phyloP scores from a whole-genome alignment of 2,329 filamentous ascomycete species.

The Beauveria sp. region DNA sequence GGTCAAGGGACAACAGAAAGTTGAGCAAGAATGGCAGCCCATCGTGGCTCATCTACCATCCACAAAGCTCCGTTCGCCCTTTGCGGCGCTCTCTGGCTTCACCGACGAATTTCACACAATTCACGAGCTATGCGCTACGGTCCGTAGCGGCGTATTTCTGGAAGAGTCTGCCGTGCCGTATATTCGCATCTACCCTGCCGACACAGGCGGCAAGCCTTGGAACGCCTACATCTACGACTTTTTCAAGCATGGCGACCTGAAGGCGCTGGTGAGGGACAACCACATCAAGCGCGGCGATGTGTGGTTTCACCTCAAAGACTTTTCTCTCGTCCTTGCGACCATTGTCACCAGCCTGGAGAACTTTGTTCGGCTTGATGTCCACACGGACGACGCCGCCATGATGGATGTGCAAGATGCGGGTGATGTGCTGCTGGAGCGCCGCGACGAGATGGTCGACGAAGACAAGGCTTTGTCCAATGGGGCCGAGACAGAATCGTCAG shows the following conservation, averaged over 20 bases:
- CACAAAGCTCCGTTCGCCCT: constrained; percentile 53
- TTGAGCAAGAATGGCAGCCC: not conserved
- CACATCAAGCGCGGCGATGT: constrained; percentile 57
- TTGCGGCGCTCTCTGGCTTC: constrained; percentile 63
- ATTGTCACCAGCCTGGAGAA: constrained; percentile 59
- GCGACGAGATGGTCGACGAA: not conserved
- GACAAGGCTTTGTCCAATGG: not conserved
- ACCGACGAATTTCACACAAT: constrained; percentile 57
- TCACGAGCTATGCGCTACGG: constrained; percentile 57
- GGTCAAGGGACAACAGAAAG: constrained; percentile 15
- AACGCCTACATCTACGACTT: constrained; percentile 71
- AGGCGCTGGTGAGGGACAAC: constrained; percentile 42
- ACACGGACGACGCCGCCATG: constrained; percentile 25
- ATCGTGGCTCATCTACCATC: constrained; percentile 24
- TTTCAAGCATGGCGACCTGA: constrained; percentile 62
- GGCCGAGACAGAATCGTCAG: not conserved
- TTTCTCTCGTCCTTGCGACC: constrained; percentile 52
- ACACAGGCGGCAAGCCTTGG: constrained; percentile 39
- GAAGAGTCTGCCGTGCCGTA: constrained; percentile 68
- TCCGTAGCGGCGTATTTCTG: constrained; percentile 62
- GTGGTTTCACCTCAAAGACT: constrained; percentile 52
- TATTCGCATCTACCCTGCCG: constrained; percentile 52
- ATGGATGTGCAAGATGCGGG: constrained; percentile 37
- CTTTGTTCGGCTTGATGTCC: constrained; percentile 39
- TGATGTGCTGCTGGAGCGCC: constrained; percentile 32